Base-by-base conservation (phyloP, 2,329 filamentous ascomycete genomes). In the Anthostomella pinea region DNA sequence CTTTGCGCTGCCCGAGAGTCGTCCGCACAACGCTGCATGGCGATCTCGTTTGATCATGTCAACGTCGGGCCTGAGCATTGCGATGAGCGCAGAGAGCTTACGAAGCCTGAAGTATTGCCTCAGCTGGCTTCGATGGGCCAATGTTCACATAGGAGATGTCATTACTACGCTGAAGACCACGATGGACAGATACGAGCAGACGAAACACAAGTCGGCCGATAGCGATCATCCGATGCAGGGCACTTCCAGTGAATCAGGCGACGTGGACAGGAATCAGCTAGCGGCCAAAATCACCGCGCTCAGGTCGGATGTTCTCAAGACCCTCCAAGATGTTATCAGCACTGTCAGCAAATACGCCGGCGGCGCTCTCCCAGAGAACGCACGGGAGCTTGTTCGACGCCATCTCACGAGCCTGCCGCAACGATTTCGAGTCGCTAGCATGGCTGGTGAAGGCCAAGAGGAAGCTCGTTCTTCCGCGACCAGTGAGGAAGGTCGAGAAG, bases 301-400 rank as follows among this genome's bases (percentile, higher is more conserved):
- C 29, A 81, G 81, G 52, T 69, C 70, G 5, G 85, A 90, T 39
- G 78, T 93, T 2, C 76, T 95, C 45, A 83, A 84, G 51, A 85
- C 83, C 0, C 72, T 97, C 9, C 87, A 90, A 49, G 80, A 83
- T 35, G 87, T 90, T 19, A 86, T 95, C 24, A 80, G 86, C 45
- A 83, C 85, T 5, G 87, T 98, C 0, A 94, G 87, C 38, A 87
- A 83, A 49, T 95, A 95, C 52, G 86, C 90, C 0, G 90, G 90
- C n/a, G 87, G 88, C 24, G 87, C 90, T 1, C 69, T 98, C 3
- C 91, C 93, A 0, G 87, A 93, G 36, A 95, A 96, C 49, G 91
- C 91, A 0, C 75, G 85, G 21, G 75, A 83, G 16, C 76, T 97
- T 11, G 91, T 98, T 9, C 82, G 87, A 42, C 77, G 81, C 9